A percentile compares a stretch with the other conserved stretches of the same genome.
phyloP scores from a whole-genome alignment of 148 eudicot species.

The Talinum fruticosum region DNA sequence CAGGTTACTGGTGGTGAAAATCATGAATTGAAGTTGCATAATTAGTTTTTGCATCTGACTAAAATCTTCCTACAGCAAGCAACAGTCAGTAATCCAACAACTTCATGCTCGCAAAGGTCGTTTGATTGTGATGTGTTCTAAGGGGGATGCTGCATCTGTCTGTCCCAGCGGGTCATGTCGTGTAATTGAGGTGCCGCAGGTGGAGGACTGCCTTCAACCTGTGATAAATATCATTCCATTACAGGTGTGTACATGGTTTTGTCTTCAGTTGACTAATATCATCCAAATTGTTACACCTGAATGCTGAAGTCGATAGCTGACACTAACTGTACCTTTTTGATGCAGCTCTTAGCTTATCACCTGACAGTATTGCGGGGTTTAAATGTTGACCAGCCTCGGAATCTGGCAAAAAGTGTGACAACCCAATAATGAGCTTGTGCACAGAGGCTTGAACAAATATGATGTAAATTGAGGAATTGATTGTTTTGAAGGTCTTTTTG shows the following conservation, averaged over 20 bases:
- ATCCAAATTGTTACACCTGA: neutral
- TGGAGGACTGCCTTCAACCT: conserved; percentile 93
- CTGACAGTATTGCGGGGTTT: conserved; percentile 84
- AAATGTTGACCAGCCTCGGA: conserved; percentile 97
- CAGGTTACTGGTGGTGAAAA: neutral
- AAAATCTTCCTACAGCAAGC: conserved; percentile 62
- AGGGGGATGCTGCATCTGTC: conserved; percentile 81
- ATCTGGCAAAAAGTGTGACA: conserved; percentile 95
- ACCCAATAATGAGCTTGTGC: conserved; percentile 49
- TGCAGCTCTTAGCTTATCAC: conserved; percentile 96
- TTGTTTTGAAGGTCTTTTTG: neutral
- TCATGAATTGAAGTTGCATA: neutral
- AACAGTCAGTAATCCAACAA: conserved; percentile 98
- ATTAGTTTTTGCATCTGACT: neutral
- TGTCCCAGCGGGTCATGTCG: conserved; percentile 69
- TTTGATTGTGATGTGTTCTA: conserved; percentile 80
- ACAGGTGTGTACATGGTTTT: conserved; percentile 55
- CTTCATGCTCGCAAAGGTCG: conserved; percentile 96
- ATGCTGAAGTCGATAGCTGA: neutral
- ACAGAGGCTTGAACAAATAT: neutral
- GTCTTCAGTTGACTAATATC: neutral
- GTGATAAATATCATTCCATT: conserved; percentile 92
- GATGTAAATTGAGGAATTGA: neutral
- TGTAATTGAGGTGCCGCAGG: conserved; percentile 87
- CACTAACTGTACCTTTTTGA: neutral